Evolutionary conservation across 1,284 basidiomycete genomes (phyloP), one percentile per base, ranked within the genome.

Genomic region (Trametes pubescens): DNA sequence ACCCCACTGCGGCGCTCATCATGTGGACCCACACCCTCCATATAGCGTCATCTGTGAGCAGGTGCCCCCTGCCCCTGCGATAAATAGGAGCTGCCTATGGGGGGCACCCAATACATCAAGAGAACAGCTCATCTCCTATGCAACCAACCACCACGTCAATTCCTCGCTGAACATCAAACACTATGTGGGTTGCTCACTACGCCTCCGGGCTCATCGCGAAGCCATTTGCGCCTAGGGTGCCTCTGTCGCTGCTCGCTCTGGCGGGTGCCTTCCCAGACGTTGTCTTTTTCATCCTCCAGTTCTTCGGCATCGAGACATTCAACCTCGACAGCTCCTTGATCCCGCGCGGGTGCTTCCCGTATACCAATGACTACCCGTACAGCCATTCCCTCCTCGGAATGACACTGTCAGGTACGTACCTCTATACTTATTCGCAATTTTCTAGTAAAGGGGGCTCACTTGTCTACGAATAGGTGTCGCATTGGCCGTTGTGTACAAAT

Each of bases 181-280:
- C 7, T 8, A 75, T 74, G 75, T 76, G 74, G 74, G 68, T 76
- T 55, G 75, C 65, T 24, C 75, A 75, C 63, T 75, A 70, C 66
- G 73, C 74, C n/a, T 69, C 64, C 72, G 75, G 72, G 24, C 69
- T 77, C 38, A 63, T 71, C 22, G 74, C 74, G 35, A 76, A 76
- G 64, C 66, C 71, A 21, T 74, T 76, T 61, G 74, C 70, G 6
- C 74, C 75, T 5, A 59, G 67, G n/a, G 70, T 75, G 10, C 76
- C 75, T 5, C 65, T 75, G 47, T 70, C 67, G 34, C 47, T 76
- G 34, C 71, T 77, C 18, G 57, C 71, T 6, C 61, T 77, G 34
- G 73, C 74, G 2, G 71, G 74, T n/a, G 68, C 69, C 5, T 58
- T 74, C 7, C 65, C 72, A 4, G 76, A 77, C 47, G 72, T 72